Conservation (phyloP, 345 rosid species). For the Populus davidiana region DNA sequence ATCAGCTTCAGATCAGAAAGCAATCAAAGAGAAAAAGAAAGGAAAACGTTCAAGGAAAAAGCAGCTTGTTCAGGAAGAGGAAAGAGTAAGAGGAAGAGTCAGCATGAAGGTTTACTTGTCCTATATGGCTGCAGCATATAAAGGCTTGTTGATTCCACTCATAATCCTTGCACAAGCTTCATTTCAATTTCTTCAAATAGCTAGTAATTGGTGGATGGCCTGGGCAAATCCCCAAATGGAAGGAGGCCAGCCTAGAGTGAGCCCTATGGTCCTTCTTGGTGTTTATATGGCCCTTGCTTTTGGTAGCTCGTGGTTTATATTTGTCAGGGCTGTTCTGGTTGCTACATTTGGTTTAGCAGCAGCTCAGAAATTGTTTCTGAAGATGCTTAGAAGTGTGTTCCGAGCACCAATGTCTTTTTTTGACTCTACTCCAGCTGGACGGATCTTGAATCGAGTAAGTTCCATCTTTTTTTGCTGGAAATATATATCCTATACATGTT, state of each 20-base stretch:
- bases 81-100: conserved; percentile 91
- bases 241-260: conserved; percentile 83
- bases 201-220: conserved; percentile 99
- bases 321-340: conserved; percentile 93
- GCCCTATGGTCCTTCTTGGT: conserved; percentile 73
- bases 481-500: background rate
- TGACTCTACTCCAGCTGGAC: conserved; percentile 98
- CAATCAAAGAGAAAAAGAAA: conserved; percentile 81
- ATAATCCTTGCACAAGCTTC: conserved; percentile 80
- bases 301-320: conserved; percentile 95
- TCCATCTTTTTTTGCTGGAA: conserved; percentile 6
- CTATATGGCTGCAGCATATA: conserved; percentile 96
- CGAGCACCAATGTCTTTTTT: conserved; percentile 99
- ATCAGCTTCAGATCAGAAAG: conserved; percentile 73
- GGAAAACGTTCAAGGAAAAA: conserved; percentile 81
- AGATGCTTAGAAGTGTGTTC: conserved; percentile 92
- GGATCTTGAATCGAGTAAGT: conserved; percentile 94
- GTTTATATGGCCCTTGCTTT: conserved; percentile 96
- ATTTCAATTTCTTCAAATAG: conserved; percentile 97
- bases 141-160: conserved; percentile 82
- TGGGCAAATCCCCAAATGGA: conserved; percentile 99
- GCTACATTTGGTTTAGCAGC: conserved; percentile 98
- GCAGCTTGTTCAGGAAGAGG: conserved; percentile 99
- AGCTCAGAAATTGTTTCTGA: conserved; percentile 86
- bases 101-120: conserved; percentile 97